Evolutionary conservation across 805 yeast species (phyloP).

Genomic region (Schwanniomyces yamadae): DNA sequence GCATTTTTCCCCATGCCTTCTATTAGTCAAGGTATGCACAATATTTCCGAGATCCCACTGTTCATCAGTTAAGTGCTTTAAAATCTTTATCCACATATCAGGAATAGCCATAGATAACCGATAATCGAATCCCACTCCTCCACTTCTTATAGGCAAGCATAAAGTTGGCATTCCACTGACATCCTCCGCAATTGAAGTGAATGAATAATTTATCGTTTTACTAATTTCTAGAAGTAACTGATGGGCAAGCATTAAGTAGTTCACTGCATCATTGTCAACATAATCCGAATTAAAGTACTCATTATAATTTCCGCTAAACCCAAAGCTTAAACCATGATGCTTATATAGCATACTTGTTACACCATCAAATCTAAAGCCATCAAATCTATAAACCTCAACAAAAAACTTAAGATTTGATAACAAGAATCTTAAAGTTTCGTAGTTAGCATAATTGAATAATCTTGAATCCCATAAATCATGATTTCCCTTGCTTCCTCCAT

Average conservation of each 20-base stretch:
- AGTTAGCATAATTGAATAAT: slow-evolving; percentile 84
- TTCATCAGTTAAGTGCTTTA: slow-evolving; percentile 82
- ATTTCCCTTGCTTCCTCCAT: slow-evolving; percentile 82
- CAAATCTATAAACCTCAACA: slow-evolving; percentile 80
- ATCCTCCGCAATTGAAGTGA: slow-evolving; percentile 89
- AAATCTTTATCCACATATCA: slow-evolving; percentile 96
- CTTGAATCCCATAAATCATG: slow-evolving; percentile 98
- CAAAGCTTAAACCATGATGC: slow-evolving; percentile 91
- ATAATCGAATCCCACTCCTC: slow-evolving; percentile 94
- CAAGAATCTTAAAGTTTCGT: slow-evolving; percentile 86
- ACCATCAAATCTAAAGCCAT: slow-evolving; percentile 96
- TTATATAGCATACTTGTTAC: slow-evolving; percentile 89
- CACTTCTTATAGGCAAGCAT: slow-evolving; percentile 67
- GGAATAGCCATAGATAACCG: slow-evolving; percentile 96
- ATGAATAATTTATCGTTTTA: slow-evolving; percentile 34
- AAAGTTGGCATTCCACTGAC: slow-evolving; percentile 97
- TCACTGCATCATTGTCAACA: slow-evolving; percentile 85
- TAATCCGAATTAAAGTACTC: slow-evolving; percentile 79
- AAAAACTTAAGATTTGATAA: slow-evolving; percentile 82
- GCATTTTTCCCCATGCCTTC: slow-evolving; percentile 85
- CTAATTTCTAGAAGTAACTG: slow-evolving; percentile 60
- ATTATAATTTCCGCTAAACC: slow-evolving; percentile 88
- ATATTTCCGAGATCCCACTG: slow-evolving; percentile 88
- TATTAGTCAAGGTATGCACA: slow-evolving; percentile 77
- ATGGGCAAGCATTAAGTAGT: slow-evolving; percentile 90